Percentiles rank a stretch among this genome's conserved stretches.
Evolutionary conservation across 208 protist genomes (phyloP).

Genomic region (Crithidia thermophila): DNA sequence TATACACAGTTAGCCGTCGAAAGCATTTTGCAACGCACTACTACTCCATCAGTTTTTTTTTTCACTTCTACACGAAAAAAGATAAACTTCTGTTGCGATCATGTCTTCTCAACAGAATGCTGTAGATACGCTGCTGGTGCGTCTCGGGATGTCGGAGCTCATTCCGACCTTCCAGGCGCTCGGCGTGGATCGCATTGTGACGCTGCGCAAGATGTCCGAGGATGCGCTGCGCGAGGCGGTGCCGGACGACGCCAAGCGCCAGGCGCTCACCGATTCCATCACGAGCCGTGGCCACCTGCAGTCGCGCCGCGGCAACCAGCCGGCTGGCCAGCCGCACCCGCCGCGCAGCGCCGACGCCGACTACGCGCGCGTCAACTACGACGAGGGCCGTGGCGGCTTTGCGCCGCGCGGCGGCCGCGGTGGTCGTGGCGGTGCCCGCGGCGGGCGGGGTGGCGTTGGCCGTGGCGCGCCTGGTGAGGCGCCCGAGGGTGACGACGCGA

Average conservation of each 20-base stretch:
- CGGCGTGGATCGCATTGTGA: constrained; percentile 74
- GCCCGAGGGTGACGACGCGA: constrained; percentile 22
- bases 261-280: constrained; percentile 72
- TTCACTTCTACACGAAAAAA: neutral
- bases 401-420: constrained; percentile 38
- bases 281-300: constrained; percentile 62
- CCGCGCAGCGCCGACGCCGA: constrained; percentile 45
- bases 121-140: constrained; percentile 76
- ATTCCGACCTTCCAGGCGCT: constrained; percentile 77
- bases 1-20: too few relatives aligned
- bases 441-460: constrained; percentile 30
- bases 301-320: constrained; percentile 39
- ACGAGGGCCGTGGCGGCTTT: constrained; percentile 32
- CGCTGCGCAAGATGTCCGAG: constrained; percentile 74
- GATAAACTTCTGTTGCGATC: neutral
- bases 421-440: constrained; percentile 41
- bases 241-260: constrained; percentile 73
- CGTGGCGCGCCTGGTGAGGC: constrained; percentile 15
- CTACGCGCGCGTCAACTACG: constrained; percentile 28
- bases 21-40: too few relatives aligned
- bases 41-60: constrained; percentile 8
- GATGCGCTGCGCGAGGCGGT: constrained; percentile 66
- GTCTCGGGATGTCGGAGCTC: constrained; percentile 72
- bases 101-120: constrained; percentile 43
- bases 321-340: constrained; percentile 37